Conservation (phyloP, 2,329 filamentous ascomycete species). For the Didymella glomerata region DNA sequence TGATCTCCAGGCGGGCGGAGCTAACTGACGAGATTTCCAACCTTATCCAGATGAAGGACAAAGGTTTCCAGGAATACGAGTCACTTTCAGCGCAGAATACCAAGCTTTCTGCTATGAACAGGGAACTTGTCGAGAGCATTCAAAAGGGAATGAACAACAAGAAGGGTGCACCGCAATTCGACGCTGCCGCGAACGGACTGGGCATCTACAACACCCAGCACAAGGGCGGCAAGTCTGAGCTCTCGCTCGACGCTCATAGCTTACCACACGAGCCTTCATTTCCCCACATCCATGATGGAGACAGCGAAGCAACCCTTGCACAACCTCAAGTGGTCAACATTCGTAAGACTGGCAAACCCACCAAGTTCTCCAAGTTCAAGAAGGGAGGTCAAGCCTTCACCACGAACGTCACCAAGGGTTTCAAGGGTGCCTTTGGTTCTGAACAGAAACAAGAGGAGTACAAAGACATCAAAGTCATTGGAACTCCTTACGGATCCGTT, state of each 20-base stretch:
- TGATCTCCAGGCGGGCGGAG: conserved; percentile 86
- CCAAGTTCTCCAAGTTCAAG: conserved; percentile 99
- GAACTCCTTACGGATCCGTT: conserved; percentile 53
- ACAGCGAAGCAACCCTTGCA: conserved; percentile 68
- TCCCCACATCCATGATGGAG: conserved; percentile 64
- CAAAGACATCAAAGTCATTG: conserved; percentile 63
- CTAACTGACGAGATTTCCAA: conserved; percentile 85
- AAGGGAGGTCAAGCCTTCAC: conserved; percentile 93
- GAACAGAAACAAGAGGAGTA: conserved; percentile 63
- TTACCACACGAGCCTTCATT: conserved; percentile 50
- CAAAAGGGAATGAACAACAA: conserved; percentile 87
- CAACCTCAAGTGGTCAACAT: conserved; percentile 96
- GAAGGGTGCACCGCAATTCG: conserved; percentile 57
- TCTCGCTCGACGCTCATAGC: conserved; percentile 54
- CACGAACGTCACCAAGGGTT: conserved; percentile 91
- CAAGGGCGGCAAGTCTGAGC: conserved; percentile 50
- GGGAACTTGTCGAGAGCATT: conserved; percentile 91
- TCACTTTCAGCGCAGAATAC: conserved; percentile 93
- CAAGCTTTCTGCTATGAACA: conserved; percentile 93
- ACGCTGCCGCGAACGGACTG: conserved; percentile 64
- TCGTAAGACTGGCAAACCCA: conserved; percentile 83
- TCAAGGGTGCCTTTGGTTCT: conserved; percentile 86
- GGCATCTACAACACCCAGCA: conserved; percentile 64
- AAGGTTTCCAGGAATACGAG: conserved; percentile 94
- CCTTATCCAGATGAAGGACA: conserved; percentile 85